Base-by-base conservation (phyloP, 1,139 yeast species). In the Debaryomycetaceae sp. region DNA sequence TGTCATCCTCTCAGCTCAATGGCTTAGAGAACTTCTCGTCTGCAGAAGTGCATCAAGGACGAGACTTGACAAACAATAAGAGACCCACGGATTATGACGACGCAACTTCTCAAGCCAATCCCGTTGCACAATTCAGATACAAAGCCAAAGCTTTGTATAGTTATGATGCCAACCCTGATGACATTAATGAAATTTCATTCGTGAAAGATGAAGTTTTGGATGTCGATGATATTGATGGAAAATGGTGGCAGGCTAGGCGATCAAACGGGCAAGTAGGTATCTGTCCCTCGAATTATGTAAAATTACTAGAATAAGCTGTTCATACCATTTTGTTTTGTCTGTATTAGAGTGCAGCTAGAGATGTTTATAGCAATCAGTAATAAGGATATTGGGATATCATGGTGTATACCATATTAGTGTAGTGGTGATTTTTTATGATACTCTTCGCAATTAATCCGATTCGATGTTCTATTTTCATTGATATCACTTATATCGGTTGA, bases 191-290 rank as follows among this genome's bases (percentile, higher is more conserved):
- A 67, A 80, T 93, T 37, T 86, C 96, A 5, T 93, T 93, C 60
- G 81, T 78, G 49, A 90, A 91, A 65, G 97, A 93, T 49, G 99
- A 93, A 64, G 72, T 90, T 24, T 77, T 93, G 62, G 91, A 87
- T 57, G 96, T 93, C 39, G 90, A 89, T 56, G 98, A 93, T 60
- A 87, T 89, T 47, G 89, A 88, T 53, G 97, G 98, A 43, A 85
- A 95, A 69, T 93, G 99, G 99, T 93, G 98, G 98, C 97, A 90
- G 67, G 98, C 97, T 34, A 81, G 87, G 60, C 81, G 91, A 59
- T 76, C 85, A 17, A 85, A 82, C 56, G 99, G 99, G 40, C 95
- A 90, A 63, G 87, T 89, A 42, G 99, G 99, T 55, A 93, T 93
- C 56, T 91, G 97, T 65, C 99, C 99, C 43, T 86, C 96, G 53